A percentile compares a stretch with the other conserved stretches of the same genome.
Evolutionary conservation across 2,329 filamentous ascomycete species (phyloP).

Genomic region (Zymoseptoria pseudotritici): DNA sequence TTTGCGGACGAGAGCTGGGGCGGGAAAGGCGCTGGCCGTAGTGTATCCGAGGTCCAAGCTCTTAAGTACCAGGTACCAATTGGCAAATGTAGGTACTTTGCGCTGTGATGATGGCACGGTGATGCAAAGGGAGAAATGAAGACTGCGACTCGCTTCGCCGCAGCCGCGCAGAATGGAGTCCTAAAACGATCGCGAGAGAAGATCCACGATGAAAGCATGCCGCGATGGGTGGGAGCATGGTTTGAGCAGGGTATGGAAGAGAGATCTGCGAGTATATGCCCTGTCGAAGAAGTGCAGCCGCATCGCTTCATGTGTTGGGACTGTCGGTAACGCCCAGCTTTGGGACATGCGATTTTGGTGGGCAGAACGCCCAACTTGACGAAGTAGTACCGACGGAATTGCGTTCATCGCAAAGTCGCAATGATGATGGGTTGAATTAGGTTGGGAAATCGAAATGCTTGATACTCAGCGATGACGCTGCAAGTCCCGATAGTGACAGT

Average conservation of each 20-base stretch:
- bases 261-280: neutral
- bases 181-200: neutral
- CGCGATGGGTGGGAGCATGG: neutral
- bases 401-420: neutral
- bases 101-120: constrained; percentile 4
- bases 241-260: neutral
- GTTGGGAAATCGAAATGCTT: neutral
- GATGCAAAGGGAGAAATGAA: constrained; percentile 1
- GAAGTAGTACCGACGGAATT: neutral
- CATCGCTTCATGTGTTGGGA: neutral
- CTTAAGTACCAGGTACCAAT: neutral
- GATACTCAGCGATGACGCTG: neutral
- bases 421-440: neutral
- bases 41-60: neutral
- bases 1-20: neutral
- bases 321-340: neutral
- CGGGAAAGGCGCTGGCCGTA: neutral
- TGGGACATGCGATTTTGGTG: neutral
- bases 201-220: neutral
- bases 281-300: neutral
- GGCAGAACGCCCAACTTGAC: neutral
- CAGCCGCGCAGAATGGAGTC: neutral
- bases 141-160: neutral
- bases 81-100: neutral
- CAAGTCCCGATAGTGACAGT: neutral